Evolutionary conservation across 2,329 filamentous ascomycete genomes (phyloP).

Genomic region (Phaeosphaeria sp.): DNA sequence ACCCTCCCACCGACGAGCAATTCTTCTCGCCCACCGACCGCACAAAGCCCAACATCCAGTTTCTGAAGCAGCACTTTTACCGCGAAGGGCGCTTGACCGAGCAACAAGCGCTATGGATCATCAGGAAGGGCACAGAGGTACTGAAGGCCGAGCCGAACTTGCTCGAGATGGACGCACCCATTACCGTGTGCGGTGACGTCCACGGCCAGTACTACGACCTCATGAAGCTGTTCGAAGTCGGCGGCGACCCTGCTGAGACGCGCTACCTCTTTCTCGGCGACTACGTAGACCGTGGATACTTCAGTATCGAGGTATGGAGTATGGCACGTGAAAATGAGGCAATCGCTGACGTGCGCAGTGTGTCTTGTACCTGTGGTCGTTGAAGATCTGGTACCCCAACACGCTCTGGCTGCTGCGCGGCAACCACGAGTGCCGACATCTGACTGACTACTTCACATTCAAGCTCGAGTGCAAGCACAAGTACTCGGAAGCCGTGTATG

Average conservation of each 20-base stretch:
- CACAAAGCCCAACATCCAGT: conserved; percentile 88
- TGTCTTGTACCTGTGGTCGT: conserved; percentile 94
- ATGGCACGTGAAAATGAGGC: background rate
- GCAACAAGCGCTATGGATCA: conserved; percentile 96
- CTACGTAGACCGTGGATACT: conserved; percentile 98
- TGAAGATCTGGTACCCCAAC: conserved; percentile 99
- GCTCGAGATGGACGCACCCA: conserved; percentile 98
- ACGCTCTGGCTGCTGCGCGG: conserved; percentile 95
- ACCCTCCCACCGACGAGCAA: conserved; percentile 89
- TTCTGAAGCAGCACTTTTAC: conserved; percentile 98
- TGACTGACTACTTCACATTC: conserved; percentile 99
- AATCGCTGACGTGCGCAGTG: conserved; percentile 63
- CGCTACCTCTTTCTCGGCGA: conserved; percentile 96
- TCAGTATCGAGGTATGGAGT: conserved; percentile 82
- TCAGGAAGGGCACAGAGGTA: conserved; percentile 85
- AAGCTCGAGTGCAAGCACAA: conserved; percentile 99
- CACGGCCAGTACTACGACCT: conserved; percentile 99
- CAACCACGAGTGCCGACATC: conserved; percentile 97
- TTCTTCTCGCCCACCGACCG: conserved; percentile 89
- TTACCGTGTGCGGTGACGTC: conserved; percentile 97
- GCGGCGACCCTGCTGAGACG: conserved; percentile 94
- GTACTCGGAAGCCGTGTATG: conserved; percentile 94
- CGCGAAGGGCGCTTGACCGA: conserved; percentile 95
- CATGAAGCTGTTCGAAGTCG: conserved; percentile 99
- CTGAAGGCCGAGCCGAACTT: conserved; percentile 91